Conservation (phyloP, 2,329 filamentous ascomycete species). For the Aspergillus fructus region DNA sequence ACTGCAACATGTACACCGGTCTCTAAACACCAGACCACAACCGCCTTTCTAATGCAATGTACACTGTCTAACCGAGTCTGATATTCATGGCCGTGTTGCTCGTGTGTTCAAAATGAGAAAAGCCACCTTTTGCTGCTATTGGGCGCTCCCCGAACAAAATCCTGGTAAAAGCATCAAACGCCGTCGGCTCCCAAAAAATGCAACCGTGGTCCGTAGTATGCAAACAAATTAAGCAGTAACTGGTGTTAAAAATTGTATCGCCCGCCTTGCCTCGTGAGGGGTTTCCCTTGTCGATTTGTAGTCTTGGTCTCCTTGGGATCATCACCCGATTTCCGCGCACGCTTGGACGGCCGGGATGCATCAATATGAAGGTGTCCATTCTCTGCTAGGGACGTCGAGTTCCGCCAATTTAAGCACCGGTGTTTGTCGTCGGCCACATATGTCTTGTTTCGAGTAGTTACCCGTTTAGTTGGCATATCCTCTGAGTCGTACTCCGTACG, state of each 20-base stretch:
- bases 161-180: constrained; percentile 2
- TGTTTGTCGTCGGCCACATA: constrained; percentile 56
- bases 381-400: constrained; percentile 59
- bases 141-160: constrained; percentile 9
- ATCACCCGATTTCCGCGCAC: constrained; percentile 46
- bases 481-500: constrained; percentile 50
- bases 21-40: background rate
- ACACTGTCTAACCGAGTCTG: constrained; percentile 8
- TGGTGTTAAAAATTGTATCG: constrained; percentile 45
- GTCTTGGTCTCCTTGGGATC: constrained; percentile 40
- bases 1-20: background rate
- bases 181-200: constrained; percentile 10
- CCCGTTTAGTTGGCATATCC: constrained; percentile 50
- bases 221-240: constrained; percentile 5
- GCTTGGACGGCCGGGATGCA: constrained; percentile 52
- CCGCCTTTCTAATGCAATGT: constrained; percentile 13
- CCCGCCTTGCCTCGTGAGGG: constrained; percentile 51
- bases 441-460: constrained; percentile 64
- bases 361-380: constrained; percentile 62
- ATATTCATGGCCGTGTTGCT: constrained; percentile 24
- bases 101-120: constrained; percentile 17
- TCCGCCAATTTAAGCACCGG: constrained; percentile 66
- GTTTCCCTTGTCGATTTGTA: constrained; percentile 50
- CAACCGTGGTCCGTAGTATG: constrained; percentile 3
- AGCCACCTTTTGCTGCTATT: constrained; percentile 9